phyloP scores from a whole-genome alignment of 371 early-diverging fungal species.

The Mortierella sp. region DNA sequence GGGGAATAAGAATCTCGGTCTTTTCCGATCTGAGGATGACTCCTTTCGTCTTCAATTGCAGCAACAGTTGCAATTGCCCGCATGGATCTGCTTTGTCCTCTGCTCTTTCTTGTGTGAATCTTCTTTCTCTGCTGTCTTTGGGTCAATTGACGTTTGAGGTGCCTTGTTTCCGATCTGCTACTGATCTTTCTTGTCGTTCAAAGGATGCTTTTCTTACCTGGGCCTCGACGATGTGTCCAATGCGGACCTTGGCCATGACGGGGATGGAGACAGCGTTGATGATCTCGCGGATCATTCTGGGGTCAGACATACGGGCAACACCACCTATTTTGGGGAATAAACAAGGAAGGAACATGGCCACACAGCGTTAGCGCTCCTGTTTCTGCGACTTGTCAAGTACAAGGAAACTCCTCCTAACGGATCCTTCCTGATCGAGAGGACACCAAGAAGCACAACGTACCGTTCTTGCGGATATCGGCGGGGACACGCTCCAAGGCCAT shows the following conservation, averaged over 20 bases:
- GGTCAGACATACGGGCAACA: slow-evolving; percentile 99
- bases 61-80: not conserved
- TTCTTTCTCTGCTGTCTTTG: not conserved
- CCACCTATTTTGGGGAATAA: slow-evolving; percentile 72
- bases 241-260: slow-evolving; percentile 99
- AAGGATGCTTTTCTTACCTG: slow-evolving; percentile 55
- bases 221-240: slow-evolving; percentile 99
- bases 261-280: slow-evolving; percentile 96
- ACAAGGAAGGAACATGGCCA: slow-evolving; percentile 3
- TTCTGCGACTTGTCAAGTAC: not conserved
- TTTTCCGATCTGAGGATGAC: not conserved
- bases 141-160: not conserved
- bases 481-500: slow-evolving; percentile 99
- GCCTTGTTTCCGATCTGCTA: not conserved
- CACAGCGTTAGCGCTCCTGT: not conserved
- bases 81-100: not conserved
- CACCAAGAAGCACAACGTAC: slow-evolving; percentile 59
- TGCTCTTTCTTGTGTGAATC: not conserved
- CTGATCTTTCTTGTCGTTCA: not conserved
- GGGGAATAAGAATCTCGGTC: not conserved
- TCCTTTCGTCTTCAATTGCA: not conserved
- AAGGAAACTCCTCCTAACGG: not conserved
- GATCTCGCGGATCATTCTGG: slow-evolving; percentile 97
- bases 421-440: not conserved
- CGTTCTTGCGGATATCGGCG: slow-evolving; percentile 97